Conservation (phyloP, 495 filamentous ascomycete genomes). For the Hypoxylon perforatum region DNA sequence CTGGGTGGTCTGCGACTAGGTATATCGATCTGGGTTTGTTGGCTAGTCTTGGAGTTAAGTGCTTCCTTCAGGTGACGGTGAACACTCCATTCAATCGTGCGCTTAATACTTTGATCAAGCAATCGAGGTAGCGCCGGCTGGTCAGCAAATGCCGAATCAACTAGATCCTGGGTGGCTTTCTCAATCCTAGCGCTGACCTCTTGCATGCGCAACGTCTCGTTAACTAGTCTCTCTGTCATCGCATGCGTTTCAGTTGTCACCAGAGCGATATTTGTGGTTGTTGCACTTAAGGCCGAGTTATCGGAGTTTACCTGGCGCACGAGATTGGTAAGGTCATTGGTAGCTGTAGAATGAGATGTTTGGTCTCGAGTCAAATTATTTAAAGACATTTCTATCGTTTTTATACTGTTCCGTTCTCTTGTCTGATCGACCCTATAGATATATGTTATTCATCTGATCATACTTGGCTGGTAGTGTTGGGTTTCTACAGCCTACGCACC, state of each 20-base stretch:
- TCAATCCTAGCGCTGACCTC: background rate
- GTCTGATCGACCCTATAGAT: background rate
- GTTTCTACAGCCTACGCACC: background rate
- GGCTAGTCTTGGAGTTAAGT: too few relatives aligned
- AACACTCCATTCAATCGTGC: background rate
- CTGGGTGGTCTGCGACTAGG: too few relatives aligned
- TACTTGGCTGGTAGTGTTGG: too few relatives aligned
- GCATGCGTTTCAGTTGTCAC: background rate
- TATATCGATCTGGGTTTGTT: too few relatives aligned
- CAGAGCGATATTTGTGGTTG: background rate
- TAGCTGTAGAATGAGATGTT: background rate
- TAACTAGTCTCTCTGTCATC: background rate
- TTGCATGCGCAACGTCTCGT: background rate
- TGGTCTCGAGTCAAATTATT: background rate
- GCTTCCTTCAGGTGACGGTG: background rate
- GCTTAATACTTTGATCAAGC: background rate
- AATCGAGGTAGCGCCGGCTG: background rate
- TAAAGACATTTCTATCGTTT: background rate
- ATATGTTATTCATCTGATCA: background rate
- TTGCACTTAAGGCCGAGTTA: background rate
- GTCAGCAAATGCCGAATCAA: background rate
- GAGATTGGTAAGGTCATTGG: background rate
- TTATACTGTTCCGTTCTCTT: background rate
- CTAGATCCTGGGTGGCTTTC: background rate
- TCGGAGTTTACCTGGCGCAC: background rate